Evolutionary conservation across 257 asterid genomes (phyloP), one percentile per base, ranked within the genome.

Genomic region (Petunia axillaris): DNA sequence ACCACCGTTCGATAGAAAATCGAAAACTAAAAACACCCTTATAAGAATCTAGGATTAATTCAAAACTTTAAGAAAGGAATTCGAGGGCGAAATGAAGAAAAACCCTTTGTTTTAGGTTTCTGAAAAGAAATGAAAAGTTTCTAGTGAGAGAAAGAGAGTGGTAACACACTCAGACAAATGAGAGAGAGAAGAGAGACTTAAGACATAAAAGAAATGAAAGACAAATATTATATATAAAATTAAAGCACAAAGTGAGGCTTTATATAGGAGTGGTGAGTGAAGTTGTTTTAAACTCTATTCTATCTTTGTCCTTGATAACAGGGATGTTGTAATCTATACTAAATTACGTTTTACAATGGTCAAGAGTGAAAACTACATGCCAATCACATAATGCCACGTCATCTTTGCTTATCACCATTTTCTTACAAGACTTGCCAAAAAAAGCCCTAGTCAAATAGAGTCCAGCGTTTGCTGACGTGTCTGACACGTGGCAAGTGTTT

Each of bases 401-500:
- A 59, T 71, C 15, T 3, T 7, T 1, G 70, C 55, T 81, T 54
- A 82, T 65, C 78, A 54, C 55, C 84, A 15, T 54, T 50, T 62
- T 64, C 84, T 55, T 1, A 59, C 25, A 25, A 25, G 25, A 25
- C 75, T 1, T 76, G 13, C 43, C 4, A 37, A 46, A 76, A 76
- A 82, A 25, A 0, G 70, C 80, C 85, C 80, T 83, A 71, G 77
- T 83, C 79, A 83, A 71, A 44, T 38, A 1, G 39, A 8, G 64
- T 14, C 2, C 1, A 59, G 6, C 6, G 4, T 52, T 8, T 52
- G 55, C 55, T 52, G 55, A 3, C 76, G 84, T 81, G 84, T 0
- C 0, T 0, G 0, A 0, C 44, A 82, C 79, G 64, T 14, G 2
- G 1, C 11, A 2, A 0, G 25, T 55, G 62, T 13, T 1, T 1